A percentile compares a stretch with the other conserved stretches of the same genome.
Evolutionary conservation across 2,329 filamentous ascomycete genomes (phyloP).

Genomic region (Juglanconis sp.): DNA sequence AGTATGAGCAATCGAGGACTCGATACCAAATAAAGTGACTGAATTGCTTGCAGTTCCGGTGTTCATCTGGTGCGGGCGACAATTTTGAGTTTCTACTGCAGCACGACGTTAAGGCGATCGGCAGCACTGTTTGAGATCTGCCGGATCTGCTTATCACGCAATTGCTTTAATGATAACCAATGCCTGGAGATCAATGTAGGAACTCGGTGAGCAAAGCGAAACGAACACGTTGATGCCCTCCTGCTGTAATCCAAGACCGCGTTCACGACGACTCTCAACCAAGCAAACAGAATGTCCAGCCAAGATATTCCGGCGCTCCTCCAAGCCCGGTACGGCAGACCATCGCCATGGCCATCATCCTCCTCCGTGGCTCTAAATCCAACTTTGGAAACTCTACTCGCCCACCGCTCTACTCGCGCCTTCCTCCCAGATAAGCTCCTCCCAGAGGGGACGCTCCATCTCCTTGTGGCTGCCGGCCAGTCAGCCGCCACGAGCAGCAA

Average conservation of each 20-base stretch:
- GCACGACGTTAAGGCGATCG: too few species aligned
- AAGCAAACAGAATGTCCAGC: slow-evolving; percentile 21
- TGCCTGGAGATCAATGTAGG: too few species aligned
- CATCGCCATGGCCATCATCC: neutral
- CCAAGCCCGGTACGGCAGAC: neutral
- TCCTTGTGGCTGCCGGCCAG: slow-evolving; percentile 30
- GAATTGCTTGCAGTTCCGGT: too few species aligned
- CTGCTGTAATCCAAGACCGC: neutral
- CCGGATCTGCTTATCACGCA: too few species aligned
- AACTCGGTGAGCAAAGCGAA: neutral
- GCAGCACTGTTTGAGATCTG: too few species aligned
- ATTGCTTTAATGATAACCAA: too few species aligned
- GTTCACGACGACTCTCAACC: neutral
- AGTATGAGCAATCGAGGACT: too few species aligned
- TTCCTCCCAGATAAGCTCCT: slow-evolving; percentile 24
- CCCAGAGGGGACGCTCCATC: slow-evolving; percentile 25
- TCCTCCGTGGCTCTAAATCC: neutral
- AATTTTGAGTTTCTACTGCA: too few species aligned
- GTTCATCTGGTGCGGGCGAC: too few species aligned
- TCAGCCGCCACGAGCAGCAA: slow-evolving; percentile 33
- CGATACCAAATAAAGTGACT: too few species aligned
- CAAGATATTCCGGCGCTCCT: neutral
- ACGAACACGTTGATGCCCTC: neutral
- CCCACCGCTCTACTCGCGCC: slow-evolving; percentile 28
- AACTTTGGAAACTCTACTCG: slow-evolving; percentile 23